Percentiles rank a stretch among this genome's conserved stretches.
phyloP scores from a whole-genome alignment of 2,329 filamentous ascomycete species.

The Ophiostoma sp. region DNA sequence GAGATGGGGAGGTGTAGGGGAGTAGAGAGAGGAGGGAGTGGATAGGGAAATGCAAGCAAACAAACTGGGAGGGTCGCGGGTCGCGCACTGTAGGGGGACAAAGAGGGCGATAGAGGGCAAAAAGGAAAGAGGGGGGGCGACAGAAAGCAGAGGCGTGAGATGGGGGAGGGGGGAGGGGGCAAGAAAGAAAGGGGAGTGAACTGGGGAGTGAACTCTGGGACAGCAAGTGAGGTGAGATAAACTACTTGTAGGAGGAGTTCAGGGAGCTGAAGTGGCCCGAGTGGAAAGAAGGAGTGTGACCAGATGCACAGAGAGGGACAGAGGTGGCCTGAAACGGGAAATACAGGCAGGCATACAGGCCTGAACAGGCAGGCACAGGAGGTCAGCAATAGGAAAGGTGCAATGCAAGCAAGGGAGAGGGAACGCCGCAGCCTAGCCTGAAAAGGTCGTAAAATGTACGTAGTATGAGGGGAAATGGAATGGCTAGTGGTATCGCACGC shows the following conservation, averaged over 20 bases:
- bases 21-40: conserved; percentile 3
- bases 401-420: conserved; percentile 12
- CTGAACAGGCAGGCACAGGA: neutral
- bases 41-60: neutral
- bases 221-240: neutral
- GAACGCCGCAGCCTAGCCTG: neutral
- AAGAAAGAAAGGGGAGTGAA: neutral
- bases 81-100: conserved; percentile 12
- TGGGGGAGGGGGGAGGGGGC: neutral
- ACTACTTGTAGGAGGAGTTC: neutral
- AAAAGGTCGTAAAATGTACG: neutral
- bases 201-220: neutral
- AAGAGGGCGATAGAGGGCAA: conserved; percentile 6
- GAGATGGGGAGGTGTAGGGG: neutral
- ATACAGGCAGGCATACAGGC: neutral
- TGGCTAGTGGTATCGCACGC: neutral
- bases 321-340: neutral
- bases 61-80: neutral
- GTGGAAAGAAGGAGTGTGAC: conserved; percentile 2
- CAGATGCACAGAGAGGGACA: neutral
- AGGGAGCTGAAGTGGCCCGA: neutral
- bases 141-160: neutral
- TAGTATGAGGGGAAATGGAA: neutral
- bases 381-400: conserved; percentile 2
- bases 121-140: conserved; percentile 2